Percentiles rank a stretch among this genome's conserved stretches.
Evolutionary conservation across 345 rosid species (phyloP).

Genomic region (Boechera stricta): DNA sequence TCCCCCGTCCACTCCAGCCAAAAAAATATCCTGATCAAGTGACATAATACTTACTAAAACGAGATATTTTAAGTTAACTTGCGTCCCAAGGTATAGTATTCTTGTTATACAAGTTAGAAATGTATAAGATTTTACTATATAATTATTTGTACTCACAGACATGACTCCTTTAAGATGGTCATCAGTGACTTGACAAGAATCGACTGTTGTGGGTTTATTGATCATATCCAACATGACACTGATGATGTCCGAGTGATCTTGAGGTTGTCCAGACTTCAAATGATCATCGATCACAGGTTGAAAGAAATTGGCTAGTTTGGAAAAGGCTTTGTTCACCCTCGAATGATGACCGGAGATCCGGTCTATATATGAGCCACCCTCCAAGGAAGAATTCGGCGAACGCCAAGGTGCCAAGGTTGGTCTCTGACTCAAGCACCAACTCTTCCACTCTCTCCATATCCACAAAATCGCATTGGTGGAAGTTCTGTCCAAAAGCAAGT

Average conservation of each 20-base stretch:
- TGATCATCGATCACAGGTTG: background rate
- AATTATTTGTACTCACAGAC: background rate
- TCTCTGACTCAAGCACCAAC: background rate
- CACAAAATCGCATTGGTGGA: background rate
- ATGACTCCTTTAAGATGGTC: too few relatives aligned
- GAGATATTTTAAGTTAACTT: background rate
- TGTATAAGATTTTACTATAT: too few relatives aligned
- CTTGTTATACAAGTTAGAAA: background rate
- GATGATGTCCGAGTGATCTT: background rate
- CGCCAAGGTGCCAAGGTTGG: too few relatives aligned
- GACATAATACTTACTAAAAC: too few relatives aligned
- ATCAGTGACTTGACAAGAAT: background rate
- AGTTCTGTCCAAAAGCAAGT: too few relatives aligned
- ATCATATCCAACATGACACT: background rate
- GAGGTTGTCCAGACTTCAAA: background rate
- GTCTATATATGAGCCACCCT: background rate
- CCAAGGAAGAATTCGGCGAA: background rate
- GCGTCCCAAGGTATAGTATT: background rate
- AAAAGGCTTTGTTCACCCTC: background rate
- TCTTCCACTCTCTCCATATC: background rate
- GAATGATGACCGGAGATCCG: background rate
- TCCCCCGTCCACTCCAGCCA: too few relatives aligned
- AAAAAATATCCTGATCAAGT: too few relatives aligned
- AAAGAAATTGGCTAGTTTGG: background rate
- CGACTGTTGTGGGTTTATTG: background rate